A percentile compares a stretch with the other conserved stretches of the same genome.
These are phyloP conservation scores for Scedosporium apiospermum DNA, from an alignment of 2,329 filamentous ascomycete genomes.

Conservation along the genomic window DNA sequence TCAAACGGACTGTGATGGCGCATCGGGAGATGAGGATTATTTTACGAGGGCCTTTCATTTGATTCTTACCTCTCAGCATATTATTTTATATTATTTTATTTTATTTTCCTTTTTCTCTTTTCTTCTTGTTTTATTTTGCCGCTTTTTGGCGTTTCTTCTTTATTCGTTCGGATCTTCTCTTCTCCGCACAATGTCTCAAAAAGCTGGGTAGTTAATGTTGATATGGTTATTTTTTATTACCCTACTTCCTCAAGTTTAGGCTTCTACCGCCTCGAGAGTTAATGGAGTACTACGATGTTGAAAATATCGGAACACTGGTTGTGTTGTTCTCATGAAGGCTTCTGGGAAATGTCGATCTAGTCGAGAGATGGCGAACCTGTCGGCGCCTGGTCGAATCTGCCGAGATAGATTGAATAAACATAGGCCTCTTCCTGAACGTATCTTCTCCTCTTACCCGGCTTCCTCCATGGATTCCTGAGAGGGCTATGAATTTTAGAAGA, in stretches of 20 bases:
- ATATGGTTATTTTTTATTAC: background rate
- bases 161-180: background rate
- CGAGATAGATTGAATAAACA: no score
- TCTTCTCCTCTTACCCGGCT: no score
- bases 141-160: background rate
- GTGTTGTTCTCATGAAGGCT: no score
- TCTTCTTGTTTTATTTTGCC: background rate
- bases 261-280: background rate
- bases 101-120: background rate
- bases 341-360: no score
- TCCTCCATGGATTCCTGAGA: no score
- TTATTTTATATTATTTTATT: background rate
- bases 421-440: no score
- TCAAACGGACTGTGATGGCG: background rate
- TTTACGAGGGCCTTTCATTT: background rate
- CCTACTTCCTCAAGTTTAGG: background rate
- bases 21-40: background rate
- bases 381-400: no score
- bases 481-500: no score
- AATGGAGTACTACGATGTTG: background rate
- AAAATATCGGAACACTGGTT: background rate
- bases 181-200: background rate
- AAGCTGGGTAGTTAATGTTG: background rate
- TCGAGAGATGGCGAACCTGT: no score
- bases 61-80: background rate